phyloP scores from a whole-genome alignment of 805 yeast genomes.

The Lipomyces mesembrius region DNA sequence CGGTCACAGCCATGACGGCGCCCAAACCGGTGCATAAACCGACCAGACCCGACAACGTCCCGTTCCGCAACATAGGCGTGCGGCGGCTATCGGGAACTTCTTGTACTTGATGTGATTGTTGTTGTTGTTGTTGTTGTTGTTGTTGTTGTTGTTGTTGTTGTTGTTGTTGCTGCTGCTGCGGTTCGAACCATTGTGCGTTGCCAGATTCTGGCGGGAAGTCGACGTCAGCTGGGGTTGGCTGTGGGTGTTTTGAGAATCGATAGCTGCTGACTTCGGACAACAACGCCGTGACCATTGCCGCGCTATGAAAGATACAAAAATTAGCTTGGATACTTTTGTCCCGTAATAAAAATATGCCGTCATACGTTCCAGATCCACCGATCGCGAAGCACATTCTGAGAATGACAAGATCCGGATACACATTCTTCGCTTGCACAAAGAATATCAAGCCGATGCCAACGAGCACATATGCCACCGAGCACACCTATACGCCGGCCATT shows the following conservation, averaged over 20 bases:
- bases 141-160: neutral
- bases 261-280: conserved; percentile 51
- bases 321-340: neutral
- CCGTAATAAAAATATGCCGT: neutral
- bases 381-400: conserved; percentile 62
- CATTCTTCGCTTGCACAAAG: conserved; percentile 53
- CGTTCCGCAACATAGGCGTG: conserved; percentile 48
- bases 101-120: neutral
- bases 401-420: conserved; percentile 57
- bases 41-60: conserved; percentile 62
- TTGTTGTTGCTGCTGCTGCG: neutral
- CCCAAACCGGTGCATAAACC: conserved; percentile 70
- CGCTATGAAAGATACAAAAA: conserved; percentile 39
- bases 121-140: neutral
- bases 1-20: conserved; percentile 64
- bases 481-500: conserved; percentile 30
- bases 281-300: conserved; percentile 65
- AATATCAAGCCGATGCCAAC: conserved; percentile 55
- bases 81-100: neutral
- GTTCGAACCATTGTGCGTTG: conserved; percentile 1
- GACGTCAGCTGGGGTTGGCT: neutral
- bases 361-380: conserved; percentile 55
- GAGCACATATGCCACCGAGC: conserved; percentile 54
- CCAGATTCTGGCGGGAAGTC: conserved; percentile 1
- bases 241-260: conserved; percentile 5